Base-by-base conservation (phyloP, 1,284 basidiomycete genomes). In the Laetiporus sulphureus region DNA sequence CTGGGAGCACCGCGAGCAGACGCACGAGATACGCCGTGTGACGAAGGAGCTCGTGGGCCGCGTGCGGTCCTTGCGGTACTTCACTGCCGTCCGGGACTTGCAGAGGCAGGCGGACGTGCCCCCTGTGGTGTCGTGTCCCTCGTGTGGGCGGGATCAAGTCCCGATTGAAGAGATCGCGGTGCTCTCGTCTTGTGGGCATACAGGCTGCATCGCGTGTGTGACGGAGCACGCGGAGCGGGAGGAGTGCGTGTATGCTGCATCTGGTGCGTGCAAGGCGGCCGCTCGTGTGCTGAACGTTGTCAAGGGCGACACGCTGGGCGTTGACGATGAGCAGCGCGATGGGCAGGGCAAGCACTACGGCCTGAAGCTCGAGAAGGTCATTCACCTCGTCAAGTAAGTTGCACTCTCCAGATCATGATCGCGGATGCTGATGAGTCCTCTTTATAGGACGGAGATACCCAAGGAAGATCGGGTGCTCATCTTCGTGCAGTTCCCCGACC, bases 401-500 rank as follows among this genome's bases (percentile, higher is more conserved):
- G 15, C 25, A 21, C 4, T 4, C 2, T 2, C n/a, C 8, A 20
- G 23, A 22, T 18, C 34, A n/a, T 11, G n/a, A n/a, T n/a, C 38
- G 29, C 40, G 40, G 7, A 18, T 15, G 40, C 30, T 47, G 40
- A 45, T 40, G n/a, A n/a, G n/a, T n/a, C n/a, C n/a, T n/a, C n/a
- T n/a, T n/a, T n/a, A 29, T 53, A 90, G 85, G 56, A 73, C 77
- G 41, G 61, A 67, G 29, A 75, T 94, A 19, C 80, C 86, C 1
- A 73, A 77, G 51, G 68, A 81, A 12, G 91, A 96, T 51, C 82
- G 91, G 2, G 75, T 94, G 11, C 75, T 97, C 31, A 78, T 97
- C 40, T 97, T 97, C 62, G 86, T 95, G 11, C 93, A 97, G 57
- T 97, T 95, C 72, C 83, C 82, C 7, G 94, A 96, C 61, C 73